Conservation (phyloP, 139 green algal species). For the Bryopsis sp. region DNA sequence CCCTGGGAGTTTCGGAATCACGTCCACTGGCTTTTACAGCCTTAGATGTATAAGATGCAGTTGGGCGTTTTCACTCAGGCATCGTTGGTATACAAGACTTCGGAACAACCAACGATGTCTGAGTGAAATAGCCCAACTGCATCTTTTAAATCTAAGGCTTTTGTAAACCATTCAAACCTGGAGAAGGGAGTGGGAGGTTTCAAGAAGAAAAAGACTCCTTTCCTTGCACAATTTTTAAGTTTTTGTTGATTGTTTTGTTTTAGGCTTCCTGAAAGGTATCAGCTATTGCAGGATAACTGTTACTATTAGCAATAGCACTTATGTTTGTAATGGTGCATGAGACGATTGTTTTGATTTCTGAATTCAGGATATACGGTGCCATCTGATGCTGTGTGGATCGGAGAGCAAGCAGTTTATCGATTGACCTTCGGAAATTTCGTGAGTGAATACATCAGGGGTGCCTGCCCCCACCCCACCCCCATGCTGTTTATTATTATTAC, state of each 20-base stretch:
- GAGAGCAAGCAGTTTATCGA: constrained; percentile 90
- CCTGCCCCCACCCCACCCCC: no score
- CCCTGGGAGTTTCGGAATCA: neutral
- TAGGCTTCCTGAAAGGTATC: neutral
- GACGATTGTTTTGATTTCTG: neutral
- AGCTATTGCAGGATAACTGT: neutral
- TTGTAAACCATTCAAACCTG: no score
- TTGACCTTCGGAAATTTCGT: constrained; percentile 90
- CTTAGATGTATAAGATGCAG: neutral
- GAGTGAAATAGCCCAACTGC: no score
- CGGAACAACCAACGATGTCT: no score
- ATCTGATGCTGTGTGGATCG: constrained; percentile 71
- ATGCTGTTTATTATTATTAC: no score
- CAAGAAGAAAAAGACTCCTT: neutral
- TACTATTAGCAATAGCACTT: neutral
- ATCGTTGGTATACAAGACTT: no score
- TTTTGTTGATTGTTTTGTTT: neutral
- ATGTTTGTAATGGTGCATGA: neutral
- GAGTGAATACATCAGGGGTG: no score
- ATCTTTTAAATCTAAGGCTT: no score
- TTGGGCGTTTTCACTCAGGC: neutral
- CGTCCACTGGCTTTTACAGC: no score
- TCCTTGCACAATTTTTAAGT: neutral
- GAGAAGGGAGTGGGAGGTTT: no score
- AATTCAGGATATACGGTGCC: neutral